Evolutionary conservation across 1,284 basidiomycete genomes (phyloP), one percentile per base, ranked within the genome.

Genomic region (Rhodotorula sp.): DNA sequence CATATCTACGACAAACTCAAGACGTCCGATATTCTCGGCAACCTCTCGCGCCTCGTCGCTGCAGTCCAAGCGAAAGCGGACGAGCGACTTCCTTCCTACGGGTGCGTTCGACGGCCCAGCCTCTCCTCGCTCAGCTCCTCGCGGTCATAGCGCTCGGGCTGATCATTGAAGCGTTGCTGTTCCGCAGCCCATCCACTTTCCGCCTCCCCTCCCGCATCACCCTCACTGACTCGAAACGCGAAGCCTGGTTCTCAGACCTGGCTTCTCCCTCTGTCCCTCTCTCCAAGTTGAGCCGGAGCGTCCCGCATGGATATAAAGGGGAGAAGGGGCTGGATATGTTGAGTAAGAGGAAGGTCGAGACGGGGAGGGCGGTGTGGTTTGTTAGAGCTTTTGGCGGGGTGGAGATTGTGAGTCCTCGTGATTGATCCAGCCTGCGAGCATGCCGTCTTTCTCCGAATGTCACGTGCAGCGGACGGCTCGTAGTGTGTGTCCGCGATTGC

Each of bases 321-420:
- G 88, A 92, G 73, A 92, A 95, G n/a, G 84, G 97, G 31, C 84
- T 99, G 62, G 94, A 97, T 71, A 85, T 94, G 72, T 84, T 99
- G 64, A 89, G 93, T 75, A 83, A 84, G 0, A 87, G 91, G 51
- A 86, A 88, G 58, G 92, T 99, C 44, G 88, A 90, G 2, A 86
- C 94, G 53, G 85, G 88, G 1, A 84, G 96, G 34, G 96, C 96
- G 0, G 85, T 96, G 5, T 99, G 96, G 96, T 94, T 96, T 79
- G 86, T 98, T 40, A 86, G 94, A 20, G 91, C 94, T 1, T 87
- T 95, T 64, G 96, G 95, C n/a, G 91, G 90, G 1, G 94, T 93
- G 76, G 95, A 99, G 80, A 93, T 93, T 52, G 76, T 78, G 30
- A 67, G 75, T 67, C 15, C 22, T 4, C 22, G 22, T 13, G 7